Percentiles rank a stretch among this genome's conserved stretches.
phyloP scores from a whole-genome alignment of 2,329 filamentous ascomycete genomes.

The Cordyceps sp. region DNA sequence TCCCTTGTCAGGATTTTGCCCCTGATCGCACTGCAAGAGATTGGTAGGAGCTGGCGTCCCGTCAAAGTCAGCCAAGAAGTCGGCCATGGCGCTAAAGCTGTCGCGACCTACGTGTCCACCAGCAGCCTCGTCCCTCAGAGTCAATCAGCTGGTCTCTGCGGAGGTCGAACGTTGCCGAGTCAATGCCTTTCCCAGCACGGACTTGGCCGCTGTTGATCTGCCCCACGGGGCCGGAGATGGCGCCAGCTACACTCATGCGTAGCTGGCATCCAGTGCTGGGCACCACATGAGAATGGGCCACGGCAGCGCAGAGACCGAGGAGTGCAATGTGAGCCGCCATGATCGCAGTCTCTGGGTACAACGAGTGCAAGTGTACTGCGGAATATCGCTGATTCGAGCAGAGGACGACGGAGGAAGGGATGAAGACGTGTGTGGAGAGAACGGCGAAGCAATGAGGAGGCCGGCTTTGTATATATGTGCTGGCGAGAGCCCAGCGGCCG shows the following conservation, averaged over 20 bases:
- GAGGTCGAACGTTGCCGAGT: constrained; percentile 35
- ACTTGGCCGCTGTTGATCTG: constrained; percentile 45
- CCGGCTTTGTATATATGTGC: too few species aligned
- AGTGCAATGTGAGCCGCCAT: too few species aligned
- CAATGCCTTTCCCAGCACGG: constrained; percentile 25
- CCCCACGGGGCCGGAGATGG: constrained; percentile 34
- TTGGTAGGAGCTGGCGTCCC: constrained; percentile 28
- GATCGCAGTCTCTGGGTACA: too few species aligned
- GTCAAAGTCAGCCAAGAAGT: too few species aligned
- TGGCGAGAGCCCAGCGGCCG: too few species aligned
- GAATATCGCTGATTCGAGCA: too few species aligned
- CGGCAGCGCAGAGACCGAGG: too few species aligned
- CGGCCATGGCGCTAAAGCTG: too few species aligned
- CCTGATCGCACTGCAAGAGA: constrained; percentile 44
- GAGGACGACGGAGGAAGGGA: too few species aligned
- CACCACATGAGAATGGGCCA: constrained; percentile 6
- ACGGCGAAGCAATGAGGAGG: too few species aligned
- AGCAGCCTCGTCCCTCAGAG: constrained; percentile 39
- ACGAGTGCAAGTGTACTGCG: too few species aligned
- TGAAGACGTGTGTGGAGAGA: too few species aligned
- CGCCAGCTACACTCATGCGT: constrained; percentile 30
- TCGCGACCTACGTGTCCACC: constrained; percentile 40
- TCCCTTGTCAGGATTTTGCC: constrained; percentile 31
- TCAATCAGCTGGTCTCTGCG: constrained; percentile 38
- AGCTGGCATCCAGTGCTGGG: constrained; percentile 18